Conservation (phyloP, 208 protist genomes). For the Naegleria lovaniensis region DNA sequence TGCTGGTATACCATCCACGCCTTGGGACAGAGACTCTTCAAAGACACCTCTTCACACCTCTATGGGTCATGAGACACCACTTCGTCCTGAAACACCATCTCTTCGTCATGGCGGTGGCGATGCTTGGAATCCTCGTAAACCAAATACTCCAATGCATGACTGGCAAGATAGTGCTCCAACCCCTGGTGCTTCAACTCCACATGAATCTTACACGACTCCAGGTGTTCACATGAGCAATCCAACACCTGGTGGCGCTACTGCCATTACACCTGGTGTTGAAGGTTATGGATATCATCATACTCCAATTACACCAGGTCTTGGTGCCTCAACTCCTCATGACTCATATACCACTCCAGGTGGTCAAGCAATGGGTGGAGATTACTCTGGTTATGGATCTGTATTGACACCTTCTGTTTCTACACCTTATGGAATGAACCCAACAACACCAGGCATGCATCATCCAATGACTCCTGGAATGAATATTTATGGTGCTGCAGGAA, state of each 20-base stretch:
- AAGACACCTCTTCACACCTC: not conserved
- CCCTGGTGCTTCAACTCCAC: not conserved
- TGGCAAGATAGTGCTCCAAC: not conserved
- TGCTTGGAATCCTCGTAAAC: conserved; percentile 16
- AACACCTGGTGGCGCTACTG: not conserved
- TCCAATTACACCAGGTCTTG: not conserved
- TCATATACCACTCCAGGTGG: not conserved
- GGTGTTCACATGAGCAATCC: not conserved
- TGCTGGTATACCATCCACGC: not conserved
- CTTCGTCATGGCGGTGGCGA: not conserved
- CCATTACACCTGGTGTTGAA: not conserved
- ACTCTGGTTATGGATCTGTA: not conserved
- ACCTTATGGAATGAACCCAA: not conserved
- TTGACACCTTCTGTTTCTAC: not conserved
- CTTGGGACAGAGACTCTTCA: not conserved
- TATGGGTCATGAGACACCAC: not conserved
- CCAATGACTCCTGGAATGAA: not conserved
- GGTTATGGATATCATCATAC: not conserved
- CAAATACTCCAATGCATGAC: conserved; percentile 12
- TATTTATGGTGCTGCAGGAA: not conserved
- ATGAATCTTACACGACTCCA: not conserved
- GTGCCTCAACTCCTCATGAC: not conserved
- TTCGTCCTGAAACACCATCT: not conserved
- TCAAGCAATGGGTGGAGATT: not conserved
- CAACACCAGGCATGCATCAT: not conserved